Evolutionary conservation across 306 rosid species (phyloP), one percentile per base, ranked within the genome.

Genomic region (Malus fusca): DNA sequence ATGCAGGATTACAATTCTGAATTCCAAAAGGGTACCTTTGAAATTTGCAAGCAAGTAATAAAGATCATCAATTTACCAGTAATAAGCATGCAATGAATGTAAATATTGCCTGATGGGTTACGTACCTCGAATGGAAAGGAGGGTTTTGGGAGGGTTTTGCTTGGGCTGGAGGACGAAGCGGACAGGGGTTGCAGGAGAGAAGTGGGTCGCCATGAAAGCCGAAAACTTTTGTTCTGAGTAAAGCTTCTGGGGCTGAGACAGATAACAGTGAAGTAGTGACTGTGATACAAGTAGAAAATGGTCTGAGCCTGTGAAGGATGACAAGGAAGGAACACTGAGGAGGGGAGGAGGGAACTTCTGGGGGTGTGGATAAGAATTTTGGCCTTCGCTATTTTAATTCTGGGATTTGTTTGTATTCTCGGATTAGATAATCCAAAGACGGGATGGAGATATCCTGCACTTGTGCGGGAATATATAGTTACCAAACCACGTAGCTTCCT

Each of bases 121-220:
- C 52, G 63, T 48, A 86, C 90, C 90, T 69, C 80, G 85, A 60
- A 85, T 26, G 72, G 86, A 77, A 63, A 77, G 31, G 60, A 78
- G 42, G 78, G 79, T 33, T 83, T 82, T 82, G 64, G 82, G 66
- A 79, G 89, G 84, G 75, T 78, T 81, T 70, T 70, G 84, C 43
- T 19, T 81, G 69, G 80, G 81, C 69, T 85, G 88, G 77, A 95
- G 40, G 72, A 82, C 52, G 61, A 87, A 86, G 17, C 96, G 92
- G 31, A 82, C 73, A 5, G 85, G 75, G n/a, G 82, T 73, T 21
- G 91, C 78, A 13, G 87, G 80, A 76, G 90, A 86, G 87, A 86
- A 84, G 22, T 88, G 70, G 44, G 93, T 75, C 76, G 97, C 97
- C 97, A 95, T 92, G 83, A 81, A 82, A 66, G 75, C 76, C 53